Percentiles rank a stretch among this genome's conserved stretches.
Conservation (phyloP, 495 filamentous ascomycete species). For the Aspergillus saccharolyticus region DNA sequence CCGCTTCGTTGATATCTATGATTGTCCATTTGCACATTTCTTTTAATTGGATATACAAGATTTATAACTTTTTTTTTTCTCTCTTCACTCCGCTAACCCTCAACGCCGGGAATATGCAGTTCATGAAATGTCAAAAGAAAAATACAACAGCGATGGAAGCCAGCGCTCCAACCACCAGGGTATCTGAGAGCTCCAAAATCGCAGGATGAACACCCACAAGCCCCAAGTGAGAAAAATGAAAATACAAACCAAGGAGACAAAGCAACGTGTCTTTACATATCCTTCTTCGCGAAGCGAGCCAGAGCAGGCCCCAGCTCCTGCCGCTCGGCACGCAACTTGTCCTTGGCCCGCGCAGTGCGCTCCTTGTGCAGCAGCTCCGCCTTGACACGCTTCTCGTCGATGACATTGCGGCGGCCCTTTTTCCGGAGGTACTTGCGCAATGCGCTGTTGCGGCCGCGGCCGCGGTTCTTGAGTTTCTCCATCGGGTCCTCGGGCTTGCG, state of each 20-base stretch:
- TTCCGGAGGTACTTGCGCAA: constrained; percentile 84
- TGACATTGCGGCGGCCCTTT: constrained; percentile 81
- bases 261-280: constrained; percentile 22
- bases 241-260: background rate
- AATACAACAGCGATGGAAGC: background rate
- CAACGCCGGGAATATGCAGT: constrained; percentile 16
- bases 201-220: background rate
- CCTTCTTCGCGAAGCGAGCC: constrained; percentile 60
- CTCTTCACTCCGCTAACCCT: background rate
- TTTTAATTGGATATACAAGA: background rate
- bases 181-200: constrained; percentile 15
- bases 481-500: constrained; percentile 63
- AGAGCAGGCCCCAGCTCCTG: constrained; percentile 67
- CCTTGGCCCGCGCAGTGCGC: constrained; percentile 55
- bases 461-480: constrained; percentile 66
- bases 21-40: background rate
- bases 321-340: constrained; percentile 55
- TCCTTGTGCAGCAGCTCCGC: constrained; percentile 63
- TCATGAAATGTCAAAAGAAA: no score
- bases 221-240: background rate
- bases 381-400: constrained; percentile 77
- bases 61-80: background rate
- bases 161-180: constrained; percentile 10
- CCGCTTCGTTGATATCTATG: background rate
- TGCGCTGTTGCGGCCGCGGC: constrained; percentile 86